Base-by-base conservation (phyloP, 2,329 filamentous ascomycete species). In the Claviceps purpurea region DNA sequence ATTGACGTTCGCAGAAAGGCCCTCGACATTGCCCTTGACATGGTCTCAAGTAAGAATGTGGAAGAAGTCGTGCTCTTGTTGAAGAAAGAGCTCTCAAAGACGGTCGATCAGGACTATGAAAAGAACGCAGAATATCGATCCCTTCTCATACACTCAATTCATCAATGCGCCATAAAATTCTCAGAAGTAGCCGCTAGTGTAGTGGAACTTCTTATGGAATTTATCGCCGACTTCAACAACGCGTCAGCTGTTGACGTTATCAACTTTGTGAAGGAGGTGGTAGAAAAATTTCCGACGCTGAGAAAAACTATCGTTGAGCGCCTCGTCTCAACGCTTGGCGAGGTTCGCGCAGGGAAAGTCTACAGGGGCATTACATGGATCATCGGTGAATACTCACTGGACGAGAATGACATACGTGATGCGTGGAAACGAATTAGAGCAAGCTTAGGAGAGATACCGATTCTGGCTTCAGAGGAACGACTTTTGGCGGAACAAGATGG, bases 11-110 rank as follows among this genome's bases (percentile, higher is more conserved):
- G 93, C 62, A 84, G 84, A 68, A 97, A 97, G 70, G 89, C 91
- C 16, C 78, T 98, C 30, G 77, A 81, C 52, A 87, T 98, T 62
- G 90, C 90, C 13, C 75, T 98, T 67, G 90, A 96, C 58, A 97
- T 98, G 93, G 89, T 98, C 5, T 93, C 91, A 0, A 96, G 90
- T 78, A 95, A 95, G 73, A 98, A 98, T 58, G 90, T 98, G 6
- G 93, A 97, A 65, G 93, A 98, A 64, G 93, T 98, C 14, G 87
- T 98, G 22, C 79, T 97, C 62, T 77, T 98, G 1, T 76, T 98
- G 55, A 98, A 98, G 75, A 98, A 98, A 69, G 93, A 98, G 66
- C 79, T 98, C 30, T 84, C 89, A 56, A 98, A 97, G 77, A 98
- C 93, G 0, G 89, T 97, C 44, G 90, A 98, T 63, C 90, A 97